Base-by-base conservation (phyloP, 1,284 basidiomycete genomes). In the Trametes pubescens region DNA sequence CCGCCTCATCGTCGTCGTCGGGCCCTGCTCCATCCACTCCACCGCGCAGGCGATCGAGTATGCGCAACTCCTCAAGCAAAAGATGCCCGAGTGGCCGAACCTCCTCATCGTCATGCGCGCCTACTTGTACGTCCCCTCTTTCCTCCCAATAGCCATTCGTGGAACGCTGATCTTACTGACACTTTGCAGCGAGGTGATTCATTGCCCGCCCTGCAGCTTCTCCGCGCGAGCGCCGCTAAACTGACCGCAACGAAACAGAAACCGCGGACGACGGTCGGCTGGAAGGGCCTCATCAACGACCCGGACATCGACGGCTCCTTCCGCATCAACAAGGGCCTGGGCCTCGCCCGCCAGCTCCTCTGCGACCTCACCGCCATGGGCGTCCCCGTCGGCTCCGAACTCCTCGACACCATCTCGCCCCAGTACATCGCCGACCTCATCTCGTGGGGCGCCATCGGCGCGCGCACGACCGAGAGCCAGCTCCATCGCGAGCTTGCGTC, bases 391-490 rank as follows among this genome's bases (percentile, higher is more conserved):
- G 97, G 95, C 21, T 95, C 93, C 68, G 98, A 99, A 79, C 87
- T 99, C 48, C 88, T 99, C 62, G 97, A 96, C 78, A 96, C 94
- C 56, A 96, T 96, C 70, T 95, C 93, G 0, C 95, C 94, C 0
- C 92, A 93, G 73, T 94, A 87, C 81, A 87, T 93, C 52, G 82
- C 89, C 51, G 92, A 91, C 73, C 82, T 98, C 60, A 92, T 91
- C 74, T 94, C 94, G 57, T 99, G 97, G 97, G 97, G 97, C 55
- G 97, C 97, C 6, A 99, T 99, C 68, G 97, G 97, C 48, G 97
- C 98, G 2, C 86, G 97, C 60, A 99, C 97, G 16, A 99, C 97
- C 60, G 93, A 98, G 79, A 93, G 91, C 5, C 96, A 98, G 76
- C 87, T 98, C 11, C 95, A 97, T 74, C 89, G 95, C 64, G 96